Evolutionary conservation across 2,329 filamentous ascomycete species (phyloP).

Genomic region (Venturiaceae sp.): DNA sequence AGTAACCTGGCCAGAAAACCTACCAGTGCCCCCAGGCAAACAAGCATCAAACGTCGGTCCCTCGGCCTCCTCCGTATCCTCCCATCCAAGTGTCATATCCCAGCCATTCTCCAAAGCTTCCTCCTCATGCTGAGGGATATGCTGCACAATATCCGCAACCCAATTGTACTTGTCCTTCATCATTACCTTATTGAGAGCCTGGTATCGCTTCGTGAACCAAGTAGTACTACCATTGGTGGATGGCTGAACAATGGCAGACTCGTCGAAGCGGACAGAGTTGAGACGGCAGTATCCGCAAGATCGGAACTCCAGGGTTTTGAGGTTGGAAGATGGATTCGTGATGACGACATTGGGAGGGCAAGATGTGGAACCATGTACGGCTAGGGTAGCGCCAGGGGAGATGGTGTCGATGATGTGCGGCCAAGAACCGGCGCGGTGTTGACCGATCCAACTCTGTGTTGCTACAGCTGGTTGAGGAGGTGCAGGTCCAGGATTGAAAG

Average conservation of each 20-base stretch:
- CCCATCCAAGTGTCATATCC: slow-evolving; percentile 6
- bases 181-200: slow-evolving; percentile 6
- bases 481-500: background rate
- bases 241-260: background rate
- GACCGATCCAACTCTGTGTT: background rate
- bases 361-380: background rate
- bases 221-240: background rate
- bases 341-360: background rate
- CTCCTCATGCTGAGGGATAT: slow-evolving; percentile 4
- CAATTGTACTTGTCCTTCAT: background rate
- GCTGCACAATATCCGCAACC: slow-evolving; percentile 5
- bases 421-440: slow-evolving; percentile 7
- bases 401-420: slow-evolving; percentile 7
- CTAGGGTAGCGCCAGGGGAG: slow-evolving; percentile 8
- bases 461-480: background rate
- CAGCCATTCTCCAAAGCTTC: background rate
- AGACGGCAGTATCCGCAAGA: slow-evolving; percentile 8
- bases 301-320: slow-evolving; percentile 2
- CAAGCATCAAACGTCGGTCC: slow-evolving; percentile 6
- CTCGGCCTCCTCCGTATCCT: background rate
- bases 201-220: slow-evolving; percentile 1
- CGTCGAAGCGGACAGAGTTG: background rate
- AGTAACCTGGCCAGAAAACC: slow-evolving; percentile 1
- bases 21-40: slow-evolving; percentile 6
- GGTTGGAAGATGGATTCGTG: background rate